Percentiles rank a stretch among this genome's conserved stretches.
Evolutionary conservation across 495 filamentous ascomycete genomes (phyloP).

Genomic region (Talaromyces wortmannii): DNA sequence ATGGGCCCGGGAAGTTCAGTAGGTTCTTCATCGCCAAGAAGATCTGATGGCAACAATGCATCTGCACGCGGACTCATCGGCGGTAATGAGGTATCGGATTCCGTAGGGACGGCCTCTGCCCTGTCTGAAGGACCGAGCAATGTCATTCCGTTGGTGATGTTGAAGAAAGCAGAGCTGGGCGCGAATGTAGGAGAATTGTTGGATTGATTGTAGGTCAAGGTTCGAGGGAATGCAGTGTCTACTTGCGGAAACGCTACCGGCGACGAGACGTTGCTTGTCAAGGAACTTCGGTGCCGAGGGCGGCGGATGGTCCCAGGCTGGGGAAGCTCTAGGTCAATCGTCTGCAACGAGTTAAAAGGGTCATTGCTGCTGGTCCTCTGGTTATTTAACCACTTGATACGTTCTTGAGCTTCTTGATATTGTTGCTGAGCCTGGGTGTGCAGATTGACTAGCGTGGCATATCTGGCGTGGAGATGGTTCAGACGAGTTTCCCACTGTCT

Average conservation of each 20-base stretch:
- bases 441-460: conserved; percentile 40
- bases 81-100: conserved; percentile 46
- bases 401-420: conserved; percentile 46
- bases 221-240: conserved; percentile 27
- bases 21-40: conserved; percentile 70
- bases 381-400: conserved; percentile 39
- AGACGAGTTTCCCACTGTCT: conserved; percentile 47
- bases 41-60: conserved; percentile 69
- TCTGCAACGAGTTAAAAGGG: conserved; percentile 31
- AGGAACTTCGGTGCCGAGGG: conserved; percentile 40
- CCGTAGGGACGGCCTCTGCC: conserved; percentile 29
- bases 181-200: conserved; percentile 43
- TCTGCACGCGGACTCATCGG: conserved; percentile 80
- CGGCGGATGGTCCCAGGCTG: conserved; percentile 36
- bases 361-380: conserved; percentile 35
- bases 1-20: conserved; percentile 42
- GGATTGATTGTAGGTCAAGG: conserved; percentile 37
- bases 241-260: conserved; percentile 34
- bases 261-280: conserved; percentile 41
- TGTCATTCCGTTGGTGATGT: conserved; percentile 52
- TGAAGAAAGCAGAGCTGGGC: conserved; percentile 46
- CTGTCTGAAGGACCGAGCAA: conserved; percentile 31
- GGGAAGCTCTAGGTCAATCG: conserved; percentile 35
- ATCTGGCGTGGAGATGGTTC: conserved; percentile 41
- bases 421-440: conserved; percentile 44